Percentiles rank a stretch among this genome's conserved stretches.
These are phyloP conservation scores for Hysterium pulicare DNA, from an alignment of 2,329 filamentous ascomycete species.

Conservation along the genomic window DNA sequence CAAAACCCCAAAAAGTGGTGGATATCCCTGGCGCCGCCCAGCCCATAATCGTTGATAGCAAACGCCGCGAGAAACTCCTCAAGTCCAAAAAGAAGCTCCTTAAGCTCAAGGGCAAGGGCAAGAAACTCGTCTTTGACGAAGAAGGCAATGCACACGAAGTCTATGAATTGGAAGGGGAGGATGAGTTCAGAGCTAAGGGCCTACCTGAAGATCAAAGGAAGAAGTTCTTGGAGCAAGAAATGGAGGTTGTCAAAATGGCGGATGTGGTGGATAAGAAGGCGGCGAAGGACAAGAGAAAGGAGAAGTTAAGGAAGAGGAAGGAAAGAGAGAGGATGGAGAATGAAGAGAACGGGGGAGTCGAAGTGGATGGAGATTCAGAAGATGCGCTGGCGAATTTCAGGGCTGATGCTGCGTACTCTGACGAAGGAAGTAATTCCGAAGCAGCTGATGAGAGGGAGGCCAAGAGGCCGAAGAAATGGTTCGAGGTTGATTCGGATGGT, in stretches of 20 bases:
- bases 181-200: conserved; percentile 72
- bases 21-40: conserved; percentile 63
- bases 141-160: conserved; percentile 80
- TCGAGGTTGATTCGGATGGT: conserved; percentile 63
- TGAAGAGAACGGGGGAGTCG: conserved; percentile 31
- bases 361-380: conserved; percentile 29
- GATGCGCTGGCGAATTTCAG: conserved; percentile 44
- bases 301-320: conserved; percentile 73
- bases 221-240: conserved; percentile 75
- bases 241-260: conserved; percentile 65
- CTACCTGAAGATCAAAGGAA: conserved; percentile 71
- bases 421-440: conserved; percentile 37
- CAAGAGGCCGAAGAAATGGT: conserved; percentile 76
- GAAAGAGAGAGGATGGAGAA: conserved; percentile 58
- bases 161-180: conserved; percentile 86
- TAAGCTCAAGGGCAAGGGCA: conserved; percentile 83
- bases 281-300: conserved; percentile 72
- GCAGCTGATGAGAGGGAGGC: conserved; percentile 46
- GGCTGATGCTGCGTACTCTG: conserved; percentile 27
- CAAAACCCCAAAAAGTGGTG: conserved; percentile 56
- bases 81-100: conserved; percentile 91
- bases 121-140: conserved; percentile 87
- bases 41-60: conserved; percentile 83
- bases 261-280: conserved; percentile 81
- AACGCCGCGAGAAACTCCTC: conserved; percentile 92